Evolutionary conservation across 108 stramenopile genomes (phyloP).

Genomic region (Cyclotella choctawhatcheeana): DNA sequence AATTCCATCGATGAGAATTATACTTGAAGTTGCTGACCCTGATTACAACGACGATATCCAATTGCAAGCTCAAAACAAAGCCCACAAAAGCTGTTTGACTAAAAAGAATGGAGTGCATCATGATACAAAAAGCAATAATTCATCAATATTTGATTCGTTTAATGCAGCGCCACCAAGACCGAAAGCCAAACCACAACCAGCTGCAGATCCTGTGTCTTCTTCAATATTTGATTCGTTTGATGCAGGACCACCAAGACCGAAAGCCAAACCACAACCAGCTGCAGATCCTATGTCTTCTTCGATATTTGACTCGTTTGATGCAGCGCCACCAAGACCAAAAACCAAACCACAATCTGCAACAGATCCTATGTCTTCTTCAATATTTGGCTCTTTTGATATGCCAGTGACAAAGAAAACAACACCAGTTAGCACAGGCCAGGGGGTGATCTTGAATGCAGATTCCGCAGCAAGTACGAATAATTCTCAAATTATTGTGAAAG

Average conservation of each 20-base stretch:
- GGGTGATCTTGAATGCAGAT: too few species aligned
- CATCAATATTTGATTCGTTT: conserved; percentile 69
- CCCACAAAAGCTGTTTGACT: not conserved
- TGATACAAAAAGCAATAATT: conserved; percentile 31
- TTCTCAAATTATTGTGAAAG: conserved; percentile 10
- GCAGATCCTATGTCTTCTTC: conserved; percentile 38
- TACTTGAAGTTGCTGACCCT: conserved; percentile 40
- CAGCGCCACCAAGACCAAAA: conserved; percentile 32
- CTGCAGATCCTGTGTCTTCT: conserved; percentile 30
- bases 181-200: conserved; percentile 18
- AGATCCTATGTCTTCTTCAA: conserved; percentile 38
- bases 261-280: conserved; percentile 17
- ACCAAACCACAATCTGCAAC: conserved; percentile 4
- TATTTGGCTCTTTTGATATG: conserved; percentile 25
- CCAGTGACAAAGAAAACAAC: not conserved
- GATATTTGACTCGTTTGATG: conserved; percentile 57
- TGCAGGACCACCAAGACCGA: conserved; percentile 21
- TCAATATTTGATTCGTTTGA: conserved; percentile 70
- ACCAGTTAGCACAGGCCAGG: too few species aligned
- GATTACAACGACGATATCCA: conserved; percentile 25
- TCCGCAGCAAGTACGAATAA: not conserved
- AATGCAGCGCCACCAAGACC: conserved; percentile 39
- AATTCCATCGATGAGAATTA: conserved; percentile 55
- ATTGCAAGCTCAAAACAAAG: not conserved
- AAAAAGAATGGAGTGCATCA: conserved; percentile 2